Conservation (phyloP, 257 asterid genomes). For the Capsicum baccatum region DNA sequence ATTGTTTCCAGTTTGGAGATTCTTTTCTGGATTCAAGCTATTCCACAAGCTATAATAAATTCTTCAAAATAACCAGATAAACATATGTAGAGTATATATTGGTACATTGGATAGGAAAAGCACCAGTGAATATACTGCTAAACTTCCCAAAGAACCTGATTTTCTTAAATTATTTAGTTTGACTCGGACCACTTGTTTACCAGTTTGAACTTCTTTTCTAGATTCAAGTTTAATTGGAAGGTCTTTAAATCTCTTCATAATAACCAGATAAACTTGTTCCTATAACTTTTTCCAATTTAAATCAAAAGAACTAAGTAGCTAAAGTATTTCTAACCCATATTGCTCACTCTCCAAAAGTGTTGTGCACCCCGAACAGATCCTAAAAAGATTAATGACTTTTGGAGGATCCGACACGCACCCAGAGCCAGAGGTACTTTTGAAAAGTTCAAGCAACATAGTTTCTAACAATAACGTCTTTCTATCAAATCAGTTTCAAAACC, state of each 20-base stretch:
- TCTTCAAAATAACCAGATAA: background rate
- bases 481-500: background rate
- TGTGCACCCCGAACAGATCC: background rate
- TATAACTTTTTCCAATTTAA: background rate
- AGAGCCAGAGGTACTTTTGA: background rate
- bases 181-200: slow-evolving; percentile 22
- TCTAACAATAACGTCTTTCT: background rate
- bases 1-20: background rate
- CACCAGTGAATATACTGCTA: background rate
- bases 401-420: background rate
- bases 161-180: slow-evolving; percentile 16
- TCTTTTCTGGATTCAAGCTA: background rate
- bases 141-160: slow-evolving; percentile 10
- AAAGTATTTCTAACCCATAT: background rate
- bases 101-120: background rate
- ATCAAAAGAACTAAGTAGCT: background rate
- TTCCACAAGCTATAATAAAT: background rate
- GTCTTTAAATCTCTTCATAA: background rate
- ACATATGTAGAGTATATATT: background rate
- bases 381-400: background rate
- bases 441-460: background rate
- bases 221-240: background rate
- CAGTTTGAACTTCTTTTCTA: slow-evolving; percentile 18
- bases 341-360: background rate
- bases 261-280: background rate